These are phyloP conservation scores for Cladosporium halotolerans DNA, from an alignment of 2,329 filamentous ascomycete species.

Conservation along the genomic window DNA sequence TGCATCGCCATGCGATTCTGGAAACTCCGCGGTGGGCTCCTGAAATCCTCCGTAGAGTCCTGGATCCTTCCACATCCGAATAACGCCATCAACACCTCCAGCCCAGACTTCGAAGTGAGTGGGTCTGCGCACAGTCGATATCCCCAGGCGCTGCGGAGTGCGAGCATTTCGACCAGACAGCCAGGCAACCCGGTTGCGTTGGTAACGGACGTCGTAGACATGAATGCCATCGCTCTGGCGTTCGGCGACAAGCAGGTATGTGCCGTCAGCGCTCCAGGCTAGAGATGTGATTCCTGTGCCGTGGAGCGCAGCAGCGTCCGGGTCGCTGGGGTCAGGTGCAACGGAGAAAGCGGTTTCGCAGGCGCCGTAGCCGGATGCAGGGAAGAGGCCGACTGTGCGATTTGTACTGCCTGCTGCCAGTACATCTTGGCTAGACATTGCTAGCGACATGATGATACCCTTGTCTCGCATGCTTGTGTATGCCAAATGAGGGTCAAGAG, in stretches of 20 bases:
- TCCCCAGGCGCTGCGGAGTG: slow-evolving; percentile 51
- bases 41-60: slow-evolving; percentile 36
- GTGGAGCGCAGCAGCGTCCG: slow-evolving; percentile 22
- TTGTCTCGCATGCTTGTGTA: slow-evolving; percentile 34
- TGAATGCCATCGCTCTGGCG: slow-evolving; percentile 50
- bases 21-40: slow-evolving; percentile 35
- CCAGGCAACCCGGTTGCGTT: slow-evolving; percentile 45
- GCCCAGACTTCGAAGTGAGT: slow-evolving; percentile 51
- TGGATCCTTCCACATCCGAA: slow-evolving; percentile 43
- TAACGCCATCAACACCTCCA: slow-evolving; percentile 51
- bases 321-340: slow-evolving; percentile 15
- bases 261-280: slow-evolving; percentile 52
- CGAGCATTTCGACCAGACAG: slow-evolving; percentile 37
- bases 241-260: slow-evolving; percentile 54
- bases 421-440: slow-evolving; percentile 42
- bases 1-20: slow-evolving; percentile 40
- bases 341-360: slow-evolving; percentile 46
- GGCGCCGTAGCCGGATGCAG: slow-evolving; percentile 33
- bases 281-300: slow-evolving; percentile 52
- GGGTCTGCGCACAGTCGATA: slow-evolving; percentile 43
- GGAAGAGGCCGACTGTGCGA: slow-evolving; percentile 52
- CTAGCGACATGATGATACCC: slow-evolving; percentile 50
- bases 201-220: slow-evolving; percentile 55
- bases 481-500: slow-evolving; percentile 30
- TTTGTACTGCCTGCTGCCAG: slow-evolving; percentile 54